Base-by-base conservation (phyloP, 805 yeast species). In the Cyberlindnera amylophila region DNA sequence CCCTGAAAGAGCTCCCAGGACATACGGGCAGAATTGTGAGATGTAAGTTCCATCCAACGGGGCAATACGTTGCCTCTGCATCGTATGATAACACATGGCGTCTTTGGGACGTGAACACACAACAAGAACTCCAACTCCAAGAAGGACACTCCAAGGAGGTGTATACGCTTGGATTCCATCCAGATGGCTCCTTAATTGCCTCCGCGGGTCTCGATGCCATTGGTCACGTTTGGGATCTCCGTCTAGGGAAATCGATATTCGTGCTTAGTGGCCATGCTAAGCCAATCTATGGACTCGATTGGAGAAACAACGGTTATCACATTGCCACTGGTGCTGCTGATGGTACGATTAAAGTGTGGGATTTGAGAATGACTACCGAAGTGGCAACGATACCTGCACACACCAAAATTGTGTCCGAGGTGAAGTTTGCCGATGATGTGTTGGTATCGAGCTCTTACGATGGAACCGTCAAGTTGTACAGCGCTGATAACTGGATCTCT, bases 71-170 rank as follows among this genome's bases (percentile, higher is more conserved):
- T 1, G 85, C 81, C 0, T 73, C 86, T 10, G 83, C 95, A 0
- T 89, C 96, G 0, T 82, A 74, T 55, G 97, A 91, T 62, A 71
- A 71, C 50, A 86, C 96, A 0, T 91, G 96, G 96, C 74, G 87
- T 46, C 59, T 87, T 3, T 90, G 96, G 96, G 96, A 91, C 60
- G 50, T 79, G 0, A 63, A 65, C 11, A 73, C 69, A 4, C 60
- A 62, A 13, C 57, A 57, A 24, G 79, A 79, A 40, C 54, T 91
- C 6, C 65, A 76, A 32, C 68, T 76, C 45, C 98, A 91, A 59
- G 96, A 87, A 57, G 96, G 97, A 0, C 97, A 91, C 57, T 66
- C 85, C 1, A 81, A 79, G 52, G 93, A 80, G 44, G 81, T 89
- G 0, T 79, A 75, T 46, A 55, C 79, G 0, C 59, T 85, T 3